Evolutionary conservation across 1,139 yeast species (phyloP).

Genomic region (Pichiaceae sp.): DNA sequence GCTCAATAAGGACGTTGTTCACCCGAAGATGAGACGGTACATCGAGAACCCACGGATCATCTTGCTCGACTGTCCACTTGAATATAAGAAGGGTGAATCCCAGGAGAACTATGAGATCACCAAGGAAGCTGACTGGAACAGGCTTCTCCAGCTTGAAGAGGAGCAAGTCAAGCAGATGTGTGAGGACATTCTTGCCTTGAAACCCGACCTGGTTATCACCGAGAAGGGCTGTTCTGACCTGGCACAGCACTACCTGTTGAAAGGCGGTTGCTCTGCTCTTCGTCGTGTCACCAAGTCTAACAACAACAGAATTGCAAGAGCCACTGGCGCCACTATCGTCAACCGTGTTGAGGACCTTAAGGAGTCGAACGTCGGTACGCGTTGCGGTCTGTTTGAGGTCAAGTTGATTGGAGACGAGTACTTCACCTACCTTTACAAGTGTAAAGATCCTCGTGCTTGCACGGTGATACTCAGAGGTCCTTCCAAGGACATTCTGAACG

Average conservation of each 20-base stretch:
- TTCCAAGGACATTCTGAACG: conserved; percentile 91
- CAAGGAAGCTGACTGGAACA: conserved; percentile 93
- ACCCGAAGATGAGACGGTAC: conserved; percentile 90
- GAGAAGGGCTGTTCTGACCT: conserved; percentile 98
- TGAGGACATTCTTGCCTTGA: conserved; percentile 73
- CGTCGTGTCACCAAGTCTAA: conserved; percentile 95
- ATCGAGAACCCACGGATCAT: conserved; percentile 86
- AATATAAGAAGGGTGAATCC: conserved; percentile 97
- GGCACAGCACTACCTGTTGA: conserved; percentile 92
- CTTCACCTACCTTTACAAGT: conserved; percentile 76
- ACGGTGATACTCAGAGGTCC: conserved; percentile 92
- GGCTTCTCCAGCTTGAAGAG: conserved; percentile 93
- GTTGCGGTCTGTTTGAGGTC: conserved; percentile 86
- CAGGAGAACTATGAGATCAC: conserved; percentile 97
- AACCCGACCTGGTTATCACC: conserved; percentile 91
- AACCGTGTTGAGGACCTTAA: conserved; percentile 92
- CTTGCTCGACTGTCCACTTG: conserved; percentile 91
- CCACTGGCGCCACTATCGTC: conserved; percentile 95
- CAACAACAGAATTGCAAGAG: conserved; percentile 93
- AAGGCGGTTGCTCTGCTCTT: conserved; percentile 87
- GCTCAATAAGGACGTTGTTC: conserved; percentile 94
- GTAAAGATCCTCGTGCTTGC: conserved; percentile 87
- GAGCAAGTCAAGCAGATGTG: conserved; percentile 89
- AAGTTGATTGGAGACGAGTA: conserved; percentile 97
- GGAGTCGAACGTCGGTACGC: conserved; percentile 81